phyloP scores from a whole-genome alignment of 2,329 filamentous ascomycete species.

The Balansia obtecta region DNA sequence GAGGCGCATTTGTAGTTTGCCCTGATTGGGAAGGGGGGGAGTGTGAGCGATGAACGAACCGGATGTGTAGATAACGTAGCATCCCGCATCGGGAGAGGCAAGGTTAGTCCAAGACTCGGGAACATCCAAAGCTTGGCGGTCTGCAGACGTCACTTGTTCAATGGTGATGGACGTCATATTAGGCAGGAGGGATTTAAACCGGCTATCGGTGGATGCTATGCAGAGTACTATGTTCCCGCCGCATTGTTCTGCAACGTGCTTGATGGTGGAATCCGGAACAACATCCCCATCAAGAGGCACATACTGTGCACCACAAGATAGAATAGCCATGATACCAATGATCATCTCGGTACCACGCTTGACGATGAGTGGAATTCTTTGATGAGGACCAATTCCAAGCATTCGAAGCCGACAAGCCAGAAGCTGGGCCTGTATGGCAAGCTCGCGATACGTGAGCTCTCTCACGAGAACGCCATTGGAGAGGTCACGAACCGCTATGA shows the following conservation, averaged over 20 bases:
- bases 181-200: conserved; percentile 17
- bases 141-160: conserved; percentile 11
- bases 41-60: conserved; percentile 18
- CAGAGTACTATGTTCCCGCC: conserved; percentile 33
- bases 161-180: conserved; percentile 15
- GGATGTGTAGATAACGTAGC: conserved; percentile 43
- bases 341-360: conserved; percentile 44
- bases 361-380: conserved; percentile 42
- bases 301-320: conserved; percentile 47
- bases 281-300: conserved; percentile 45
- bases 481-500: conserved; percentile 26
- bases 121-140: conserved; percentile 1
- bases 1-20: neutral
- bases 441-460: conserved; percentile 31
- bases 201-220: conserved; percentile 24
- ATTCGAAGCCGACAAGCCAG: conserved; percentile 26
- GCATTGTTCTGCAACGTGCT: conserved; percentile 36
- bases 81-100: conserved; percentile 24
- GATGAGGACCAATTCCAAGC: conserved; percentile 28
- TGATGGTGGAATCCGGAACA: conserved; percentile 33
- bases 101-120: conserved; percentile 16
- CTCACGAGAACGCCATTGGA: conserved; percentile 13
- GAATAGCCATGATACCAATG: conserved; percentile 41
- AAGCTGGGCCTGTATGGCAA: conserved; percentile 28
- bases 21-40: neutral